A percentile compares a stretch with the other conserved stretches of the same genome.
phyloP scores from a whole-genome alignment of 768 basidiomycete genomes.

The Tephrocybe sp. region DNA sequence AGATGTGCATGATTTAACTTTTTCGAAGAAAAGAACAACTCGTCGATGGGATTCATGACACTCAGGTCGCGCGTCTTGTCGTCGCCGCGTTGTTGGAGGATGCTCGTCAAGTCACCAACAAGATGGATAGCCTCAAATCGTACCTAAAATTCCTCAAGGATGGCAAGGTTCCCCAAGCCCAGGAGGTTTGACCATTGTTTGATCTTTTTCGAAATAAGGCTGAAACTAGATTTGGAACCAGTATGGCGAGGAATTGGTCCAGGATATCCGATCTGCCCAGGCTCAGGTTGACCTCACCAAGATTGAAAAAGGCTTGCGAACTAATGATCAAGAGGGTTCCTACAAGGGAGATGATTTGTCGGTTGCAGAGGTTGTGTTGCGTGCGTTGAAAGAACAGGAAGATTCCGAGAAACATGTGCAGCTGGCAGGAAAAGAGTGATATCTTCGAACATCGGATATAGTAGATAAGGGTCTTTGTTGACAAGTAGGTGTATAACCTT shows the following conservation, averaged over 20 bases:
- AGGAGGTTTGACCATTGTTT: neutral
- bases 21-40: neutral
- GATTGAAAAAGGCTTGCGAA: neutral
- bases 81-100: neutral
- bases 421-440: too few species aligned
- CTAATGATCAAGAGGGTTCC: neutral
- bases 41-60: slow-evolving; percentile 1
- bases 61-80: slow-evolving; percentile 3
- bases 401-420: neutral
- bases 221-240: neutral
- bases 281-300: neutral
- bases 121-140: neutral
- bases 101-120: slow-evolving; percentile 2
- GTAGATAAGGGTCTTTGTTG: too few species aligned
- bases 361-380: neutral
- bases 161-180: neutral
- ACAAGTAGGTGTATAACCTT: too few species aligned
- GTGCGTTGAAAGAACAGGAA: neutral
- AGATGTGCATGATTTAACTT: neutral
- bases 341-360: neutral
- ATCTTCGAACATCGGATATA: too few species aligned
- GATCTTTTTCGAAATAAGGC: too few species aligned
- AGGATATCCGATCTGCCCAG: neutral
- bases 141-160: slow-evolving; percentile 1
- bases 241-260: neutral